These are phyloP conservation scores for Krasilnikovozyma curviuscula DNA, from an alignment of 768 basidiomycete species.

Conservation along the genomic window DNA sequence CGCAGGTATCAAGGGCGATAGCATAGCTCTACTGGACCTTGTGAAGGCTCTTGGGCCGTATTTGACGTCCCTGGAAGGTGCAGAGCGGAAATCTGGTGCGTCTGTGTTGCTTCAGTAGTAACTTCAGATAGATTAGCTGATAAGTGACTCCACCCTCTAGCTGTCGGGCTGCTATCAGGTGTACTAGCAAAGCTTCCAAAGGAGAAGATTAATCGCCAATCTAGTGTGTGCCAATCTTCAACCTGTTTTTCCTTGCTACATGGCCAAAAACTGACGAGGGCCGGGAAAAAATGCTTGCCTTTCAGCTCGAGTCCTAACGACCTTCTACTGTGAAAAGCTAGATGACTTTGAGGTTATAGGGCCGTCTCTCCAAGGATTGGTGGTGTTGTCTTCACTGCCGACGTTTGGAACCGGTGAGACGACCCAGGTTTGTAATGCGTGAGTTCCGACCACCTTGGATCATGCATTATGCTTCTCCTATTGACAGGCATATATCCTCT, in stretches of 20 bases:
- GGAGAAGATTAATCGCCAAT: constrained; percentile 53
- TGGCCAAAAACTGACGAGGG: neutral
- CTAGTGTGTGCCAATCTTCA: constrained; percentile 36
- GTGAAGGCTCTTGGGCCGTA: constrained; percentile 76
- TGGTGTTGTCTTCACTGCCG: constrained; percentile 42
- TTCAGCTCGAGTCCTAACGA: constrained; percentile 50
- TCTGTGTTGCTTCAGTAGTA: neutral
- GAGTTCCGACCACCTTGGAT: constrained; percentile 24
- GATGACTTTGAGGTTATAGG: constrained; percentile 70
- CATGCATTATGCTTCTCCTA: neutral
- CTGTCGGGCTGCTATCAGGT: constrained; percentile 61
- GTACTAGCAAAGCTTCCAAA: constrained; percentile 44
- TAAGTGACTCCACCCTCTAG: constrained; percentile 30
- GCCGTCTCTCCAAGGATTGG: constrained; percentile 58
- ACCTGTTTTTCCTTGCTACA: constrained; percentile 3
- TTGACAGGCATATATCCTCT: neutral
- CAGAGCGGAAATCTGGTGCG: constrained; percentile 57
- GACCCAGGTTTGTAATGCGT: constrained; percentile 40
- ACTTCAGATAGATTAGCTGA: neutral
- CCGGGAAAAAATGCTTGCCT: neutral
- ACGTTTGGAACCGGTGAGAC: constrained; percentile 48
- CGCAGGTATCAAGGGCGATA: constrained; percentile 39
- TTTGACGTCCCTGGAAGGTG: constrained; percentile 67
- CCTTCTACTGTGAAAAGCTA: constrained; percentile 69
- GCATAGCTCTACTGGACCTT: constrained; percentile 46